Percentiles rank a stretch among this genome's conserved stretches.
phyloP scores from a whole-genome alignment of 257 asterid genomes.

The Fraxinus excelsior region DNA sequence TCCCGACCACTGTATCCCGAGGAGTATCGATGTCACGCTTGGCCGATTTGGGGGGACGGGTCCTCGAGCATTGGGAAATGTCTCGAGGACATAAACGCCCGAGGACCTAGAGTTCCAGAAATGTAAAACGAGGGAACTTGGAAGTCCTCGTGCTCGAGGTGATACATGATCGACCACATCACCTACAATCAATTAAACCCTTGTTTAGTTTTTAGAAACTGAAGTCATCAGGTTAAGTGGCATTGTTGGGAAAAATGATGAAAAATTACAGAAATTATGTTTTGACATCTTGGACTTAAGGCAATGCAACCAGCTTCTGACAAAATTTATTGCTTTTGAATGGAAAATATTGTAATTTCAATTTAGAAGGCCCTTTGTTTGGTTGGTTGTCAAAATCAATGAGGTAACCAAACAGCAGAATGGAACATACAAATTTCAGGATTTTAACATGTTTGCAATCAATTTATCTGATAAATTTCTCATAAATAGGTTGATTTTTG shows the following conservation, averaged over 20 bases:
- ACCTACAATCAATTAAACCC: too few species aligned
- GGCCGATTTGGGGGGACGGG: too few species aligned
- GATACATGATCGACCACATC: too few species aligned
- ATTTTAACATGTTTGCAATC: background rate
- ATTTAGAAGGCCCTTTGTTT: background rate
- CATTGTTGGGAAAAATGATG: background rate
- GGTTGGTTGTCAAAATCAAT: too few species aligned
- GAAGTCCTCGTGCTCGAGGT: too few species aligned
- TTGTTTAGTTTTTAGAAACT: background rate
- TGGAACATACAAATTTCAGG: background rate
- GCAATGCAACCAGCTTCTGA: background rate
- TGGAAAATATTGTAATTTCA: background rate
- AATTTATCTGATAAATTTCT: background rate
- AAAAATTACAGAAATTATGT: background rate
- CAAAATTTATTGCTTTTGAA: background rate
- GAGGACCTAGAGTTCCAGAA: too few species aligned
- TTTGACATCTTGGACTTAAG: background rate
- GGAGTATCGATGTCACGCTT: too few species aligned
- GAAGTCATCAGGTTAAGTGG: background rate
- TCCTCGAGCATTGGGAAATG: too few species aligned
- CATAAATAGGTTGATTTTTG: background rate
- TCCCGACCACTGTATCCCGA: too few species aligned
- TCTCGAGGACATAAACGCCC: too few species aligned
- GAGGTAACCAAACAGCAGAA: background rate
- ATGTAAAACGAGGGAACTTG: too few species aligned